Base-by-base conservation (phyloP, 2,329 filamentous ascomycete genomes). In the Blastomyces percursus region DNA sequence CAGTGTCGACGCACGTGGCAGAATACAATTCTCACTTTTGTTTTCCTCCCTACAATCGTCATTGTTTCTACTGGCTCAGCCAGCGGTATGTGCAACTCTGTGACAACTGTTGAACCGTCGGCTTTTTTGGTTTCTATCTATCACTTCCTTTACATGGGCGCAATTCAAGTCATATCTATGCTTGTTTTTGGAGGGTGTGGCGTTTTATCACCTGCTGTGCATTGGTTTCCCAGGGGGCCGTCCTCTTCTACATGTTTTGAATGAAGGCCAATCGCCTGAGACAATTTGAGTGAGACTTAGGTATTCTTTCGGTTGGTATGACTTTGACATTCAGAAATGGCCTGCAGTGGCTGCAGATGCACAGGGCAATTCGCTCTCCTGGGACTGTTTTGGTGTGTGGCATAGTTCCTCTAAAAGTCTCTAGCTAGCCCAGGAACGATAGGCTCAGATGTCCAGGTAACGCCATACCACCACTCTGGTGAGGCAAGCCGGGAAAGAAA, bases 241-340 rank as follows among this genome's bases (percentile, higher is more conserved):
- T 44, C 35, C 9, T 38, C 27, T 38, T 9, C 19, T 55, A 12
- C 52, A 9, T 35, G 16, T 42, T 40, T 40, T 38, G 30, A n/a
- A 57, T 24, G n/a, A 38, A 11, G 46, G 24, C 35, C 30, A 24
- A 21, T 40, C 32, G 21, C 19, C 11, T 24, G 6, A 11, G 12
- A 14, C 14, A 24, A 32, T 46, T 40, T 38, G 12, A 38, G 38
- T 58, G 24, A 27, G 24, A 58, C 56, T 27, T 14, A 7, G 40
- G 12, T 14, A 42, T 27, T 8, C 19, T 58, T 58, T n/a, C n/a
- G n/a, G n/a, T n/a, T 58, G 5, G 56, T 46, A 46, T 30, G 30
- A 59, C 57, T 35, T 32, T 59, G 7, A 11, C 21, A 32, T 48
- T 59, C 27, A 48, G 57, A 40, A n/a, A 59, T 59, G 40, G 56